phyloP scores from a whole-genome alignment of 2,329 filamentous ascomycete genomes.

The Karstenula rhodostoma region DNA sequence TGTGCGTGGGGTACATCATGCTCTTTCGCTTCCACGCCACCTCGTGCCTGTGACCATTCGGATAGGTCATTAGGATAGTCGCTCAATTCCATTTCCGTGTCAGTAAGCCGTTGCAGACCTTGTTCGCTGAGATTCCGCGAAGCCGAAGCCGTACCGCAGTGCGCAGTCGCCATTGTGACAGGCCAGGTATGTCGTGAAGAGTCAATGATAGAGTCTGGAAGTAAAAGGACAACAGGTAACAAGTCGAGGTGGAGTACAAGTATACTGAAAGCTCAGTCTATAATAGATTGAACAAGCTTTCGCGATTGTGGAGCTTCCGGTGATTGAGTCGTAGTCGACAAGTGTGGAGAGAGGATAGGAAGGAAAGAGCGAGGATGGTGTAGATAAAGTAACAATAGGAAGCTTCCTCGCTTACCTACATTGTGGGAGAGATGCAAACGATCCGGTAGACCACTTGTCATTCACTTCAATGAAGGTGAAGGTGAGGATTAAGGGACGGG shows the following conservation, averaged over 20 bases:
- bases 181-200: background rate
- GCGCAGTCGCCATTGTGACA: background rate
- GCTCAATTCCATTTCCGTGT: constrained; percentile 13
- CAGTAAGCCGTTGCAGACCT: background rate
- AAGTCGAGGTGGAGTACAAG: background rate
- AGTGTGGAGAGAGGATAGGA: background rate
- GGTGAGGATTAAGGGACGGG: background rate
- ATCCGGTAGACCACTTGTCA: background rate
- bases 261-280: too few relatives aligned
- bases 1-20: background rate
- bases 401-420: background rate
- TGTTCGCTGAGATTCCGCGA: background rate
- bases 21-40: background rate
- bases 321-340: too few relatives aligned
- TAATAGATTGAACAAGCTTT: too few relatives aligned
- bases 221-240: background rate
- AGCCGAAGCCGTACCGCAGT: background rate
- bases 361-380: background rate
- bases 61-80: constrained; percentile 23
- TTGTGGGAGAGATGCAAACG: background rate
- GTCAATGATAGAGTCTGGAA: too few relatives aligned
- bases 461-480: constrained; percentile 1
- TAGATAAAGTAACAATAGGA: background rate
- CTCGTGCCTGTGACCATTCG: constrained; percentile 16
- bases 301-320: too few relatives aligned